Percentiles rank a stretch among this genome's conserved stretches.
Conservation (phyloP, 2,329 filamentous ascomycete species). For the Aschersonia sp. region DNA sequence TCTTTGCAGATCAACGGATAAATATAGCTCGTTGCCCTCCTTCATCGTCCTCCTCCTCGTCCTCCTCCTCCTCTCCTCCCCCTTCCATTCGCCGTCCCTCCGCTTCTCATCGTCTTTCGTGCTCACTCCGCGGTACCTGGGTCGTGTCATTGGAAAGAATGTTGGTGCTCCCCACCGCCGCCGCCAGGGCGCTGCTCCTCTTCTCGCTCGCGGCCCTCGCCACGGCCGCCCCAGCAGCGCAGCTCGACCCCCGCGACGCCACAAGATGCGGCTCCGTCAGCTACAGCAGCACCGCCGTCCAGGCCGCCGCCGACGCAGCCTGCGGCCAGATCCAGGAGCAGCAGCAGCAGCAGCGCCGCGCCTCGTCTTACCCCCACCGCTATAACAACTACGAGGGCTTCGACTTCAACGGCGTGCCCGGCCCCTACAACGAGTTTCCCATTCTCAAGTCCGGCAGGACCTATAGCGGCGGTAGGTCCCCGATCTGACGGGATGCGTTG, state of each 20-base stretch:
- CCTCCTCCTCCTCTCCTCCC: no score
- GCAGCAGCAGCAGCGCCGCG: slow-evolving; percentile 10
- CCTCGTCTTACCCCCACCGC: slow-evolving; percentile 21
- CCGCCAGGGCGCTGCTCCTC: neutral
- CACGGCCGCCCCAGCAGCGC: slow-evolving; percentile 12
- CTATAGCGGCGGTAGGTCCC: slow-evolving; percentile 20
- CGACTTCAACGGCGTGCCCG: slow-evolving; percentile 12
- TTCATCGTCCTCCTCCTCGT: no score
- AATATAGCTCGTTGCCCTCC: no score
- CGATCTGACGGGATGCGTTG: neutral
- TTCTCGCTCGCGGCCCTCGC: slow-evolving; percentile 13
- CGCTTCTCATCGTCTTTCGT: no score
- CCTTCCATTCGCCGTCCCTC: no score
- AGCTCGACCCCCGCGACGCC: slow-evolving; percentile 9
- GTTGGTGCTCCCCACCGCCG: no score
- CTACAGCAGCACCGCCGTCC: slow-evolving; percentile 14
- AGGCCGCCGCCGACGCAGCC: slow-evolving; percentile 13
- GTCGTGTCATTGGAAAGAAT: neutral
- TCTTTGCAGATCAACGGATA: no score
- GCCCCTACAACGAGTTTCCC: slow-evolving; percentile 24
- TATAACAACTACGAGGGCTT: slow-evolving; percentile 25
- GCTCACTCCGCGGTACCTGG: no score
- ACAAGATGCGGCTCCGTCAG: slow-evolving; percentile 15
- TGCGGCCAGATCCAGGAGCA: slow-evolving; percentile 10
- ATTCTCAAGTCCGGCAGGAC: slow-evolving; percentile 15